These are phyloP conservation scores for Maudiozyma serrabonitensis DNA, from an alignment of 805 yeast species.

Conservation along the genomic window DNA sequence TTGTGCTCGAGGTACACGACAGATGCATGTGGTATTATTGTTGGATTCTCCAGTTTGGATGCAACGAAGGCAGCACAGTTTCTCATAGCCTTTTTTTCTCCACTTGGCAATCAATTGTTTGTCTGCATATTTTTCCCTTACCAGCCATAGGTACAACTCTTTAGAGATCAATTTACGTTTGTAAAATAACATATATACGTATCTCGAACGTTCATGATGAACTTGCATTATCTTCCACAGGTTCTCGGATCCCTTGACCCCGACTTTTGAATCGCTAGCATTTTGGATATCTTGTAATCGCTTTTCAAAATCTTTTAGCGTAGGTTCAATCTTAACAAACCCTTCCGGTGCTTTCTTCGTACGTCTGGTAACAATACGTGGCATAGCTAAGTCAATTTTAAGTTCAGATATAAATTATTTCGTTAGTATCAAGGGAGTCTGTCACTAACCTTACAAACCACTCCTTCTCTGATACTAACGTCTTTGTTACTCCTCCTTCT, in stretches of 20 bases:
- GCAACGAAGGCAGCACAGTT: slow-evolving; percentile 74
- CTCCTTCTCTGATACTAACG: too few relatives aligned
- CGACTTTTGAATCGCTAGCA: slow-evolving; percentile 31
- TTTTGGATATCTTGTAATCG: slow-evolving; percentile 47
- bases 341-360: slow-evolving; percentile 61
- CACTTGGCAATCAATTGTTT: slow-evolving; percentile 70
- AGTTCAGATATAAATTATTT: background rate
- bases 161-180: slow-evolving; percentile 56
- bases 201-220: slow-evolving; percentile 68
- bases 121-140: slow-evolving; percentile 59
- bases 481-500: too few relatives aligned
- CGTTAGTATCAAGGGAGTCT: too few relatives aligned
- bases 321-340: slow-evolving; percentile 56
- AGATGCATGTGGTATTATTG: slow-evolving; percentile 66
- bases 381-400: slow-evolving; percentile 7
- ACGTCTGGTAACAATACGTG: slow-evolving; percentile 15
- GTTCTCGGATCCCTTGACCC: slow-evolving; percentile 44
- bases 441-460: too few relatives aligned
- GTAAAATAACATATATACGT: slow-evolving; percentile 65
- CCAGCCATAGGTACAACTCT: slow-evolving; percentile 64
- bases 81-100: slow-evolving; percentile 79
- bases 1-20: slow-evolving; percentile 68
- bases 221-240: slow-evolving; percentile 63
- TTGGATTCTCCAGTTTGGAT: slow-evolving; percentile 53
- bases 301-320: slow-evolving; percentile 47